Percentiles rank a stretch among this genome's conserved stretches.
phyloP scores from a whole-genome alignment of 331 rosid species.

The Telfairia occidentalis region DNA sequence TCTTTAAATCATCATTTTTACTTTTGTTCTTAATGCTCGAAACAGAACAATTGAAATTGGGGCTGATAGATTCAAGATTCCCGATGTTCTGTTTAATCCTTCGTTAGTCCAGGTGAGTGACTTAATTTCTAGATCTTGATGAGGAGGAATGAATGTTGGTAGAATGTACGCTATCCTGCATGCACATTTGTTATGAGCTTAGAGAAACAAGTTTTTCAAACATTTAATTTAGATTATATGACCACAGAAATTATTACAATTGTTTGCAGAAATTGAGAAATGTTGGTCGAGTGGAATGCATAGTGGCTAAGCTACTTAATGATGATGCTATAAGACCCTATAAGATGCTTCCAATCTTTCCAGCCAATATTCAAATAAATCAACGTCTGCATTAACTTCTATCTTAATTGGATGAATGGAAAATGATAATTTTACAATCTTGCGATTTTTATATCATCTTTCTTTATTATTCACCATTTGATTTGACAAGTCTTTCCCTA shows the following conservation, averaged over 20 bases:
- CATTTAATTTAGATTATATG: background rate
- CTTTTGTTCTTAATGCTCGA: slow-evolving; percentile 4
- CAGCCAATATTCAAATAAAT: background rate
- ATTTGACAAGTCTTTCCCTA: background rate
- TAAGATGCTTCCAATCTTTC: background rate
- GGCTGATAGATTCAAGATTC: slow-evolving; percentile 93
- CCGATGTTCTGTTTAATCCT: slow-evolving; percentile 89
- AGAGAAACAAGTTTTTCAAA: background rate
- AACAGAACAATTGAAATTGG: slow-evolving; percentile 92
- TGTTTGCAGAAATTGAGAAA: background rate
- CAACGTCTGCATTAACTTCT: background rate
- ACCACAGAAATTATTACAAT: background rate
- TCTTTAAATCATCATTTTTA: background rate
- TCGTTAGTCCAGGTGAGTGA: slow-evolving; percentile 63
- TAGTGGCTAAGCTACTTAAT: background rate
- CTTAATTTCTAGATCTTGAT: slow-evolving; percentile 8
- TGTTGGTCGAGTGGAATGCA: background rate
- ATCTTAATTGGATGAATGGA: background rate
- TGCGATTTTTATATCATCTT: background rate
- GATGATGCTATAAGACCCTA: background rate
- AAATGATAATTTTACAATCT: background rate
- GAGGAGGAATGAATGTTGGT: background rate
- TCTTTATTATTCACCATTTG: background rate
- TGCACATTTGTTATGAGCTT: background rate
- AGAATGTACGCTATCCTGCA: background rate